Evolutionary conservation across 352 stramenopile species (phyloP), one percentile per base, ranked within the genome.

Genomic region (Pythium brachiatum): DNA sequence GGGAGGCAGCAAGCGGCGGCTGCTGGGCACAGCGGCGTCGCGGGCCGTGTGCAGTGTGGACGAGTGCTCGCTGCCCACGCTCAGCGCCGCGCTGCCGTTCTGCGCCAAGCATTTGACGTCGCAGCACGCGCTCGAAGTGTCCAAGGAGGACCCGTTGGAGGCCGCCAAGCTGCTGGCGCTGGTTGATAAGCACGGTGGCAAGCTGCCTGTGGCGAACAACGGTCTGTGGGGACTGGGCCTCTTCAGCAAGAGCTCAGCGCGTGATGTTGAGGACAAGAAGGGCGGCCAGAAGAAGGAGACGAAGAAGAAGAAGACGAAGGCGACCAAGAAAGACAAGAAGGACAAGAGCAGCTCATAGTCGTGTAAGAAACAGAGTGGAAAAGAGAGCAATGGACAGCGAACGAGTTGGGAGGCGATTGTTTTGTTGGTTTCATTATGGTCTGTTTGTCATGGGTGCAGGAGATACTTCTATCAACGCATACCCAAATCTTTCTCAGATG

Each of bases 81-180:
- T 89, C 8, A 74, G 57, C 47, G 50, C 61, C 36, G 63, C 67
- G 47, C 65, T 65, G 46, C 63, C 70, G 0, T 89, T 85, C 47
- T 91, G 81, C 15, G 32, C 55, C 4, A 56, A 69, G 26, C 83
- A 90, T 47, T 78, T 90, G 32, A 92, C 81, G 25, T 72, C 79
- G 8, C 83, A 92, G 54, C 75, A 84, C 44, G 81, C 81, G 44
- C 75, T 92, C 13, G 81, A 88, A 50, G 57, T 81, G n/a, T 69
- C 76, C 25, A 70, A 75, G 38, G 53, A 77, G 21, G 79, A 90
- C 23, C 81, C 75, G 21, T 53, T 88, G 0, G 78, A 86, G 53
- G 83, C 81, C 12, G 83, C 81, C 9, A 82, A 82, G 50, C 62
- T 90, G 61, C 69, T 92, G 32, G 68, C 76, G 32, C 53, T 75